A percentile compares a stretch with the other conserved stretches of the same genome.
Evolutionary conservation across 208 protist genomes (phyloP).

Genomic region (Vickermania ingenoplastis): DNA sequence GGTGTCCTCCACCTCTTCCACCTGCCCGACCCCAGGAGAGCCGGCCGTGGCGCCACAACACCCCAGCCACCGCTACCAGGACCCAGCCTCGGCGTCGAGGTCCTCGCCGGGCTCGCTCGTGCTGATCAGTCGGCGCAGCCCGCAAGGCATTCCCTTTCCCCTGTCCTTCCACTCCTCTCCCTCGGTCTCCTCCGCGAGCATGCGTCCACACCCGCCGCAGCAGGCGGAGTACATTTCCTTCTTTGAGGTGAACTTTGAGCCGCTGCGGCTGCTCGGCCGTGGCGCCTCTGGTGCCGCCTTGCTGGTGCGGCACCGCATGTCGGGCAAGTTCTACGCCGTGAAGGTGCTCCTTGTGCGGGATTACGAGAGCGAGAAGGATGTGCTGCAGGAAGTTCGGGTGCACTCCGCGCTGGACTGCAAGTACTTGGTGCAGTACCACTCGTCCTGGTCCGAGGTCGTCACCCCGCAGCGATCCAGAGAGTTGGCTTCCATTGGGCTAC

Average conservation of each 20-base stretch:
- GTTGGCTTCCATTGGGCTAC: constrained; percentile 59
- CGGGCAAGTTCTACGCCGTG: constrained; percentile 72
- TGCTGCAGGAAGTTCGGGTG: constrained; percentile 62
- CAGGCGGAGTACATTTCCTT: constrained; percentile 32
- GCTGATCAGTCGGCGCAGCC: no score
- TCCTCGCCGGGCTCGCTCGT: no score
- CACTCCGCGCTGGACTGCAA: constrained; percentile 51
- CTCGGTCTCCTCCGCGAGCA: not conserved
- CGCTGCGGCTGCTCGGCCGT: constrained; percentile 46
- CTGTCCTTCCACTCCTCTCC: not conserved
- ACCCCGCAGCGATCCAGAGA: constrained; percentile 53
- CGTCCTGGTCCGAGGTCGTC: constrained; percentile 73
- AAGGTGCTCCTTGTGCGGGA: constrained; percentile 70
- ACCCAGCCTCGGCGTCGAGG: no score
- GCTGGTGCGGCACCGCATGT: constrained; percentile 68
- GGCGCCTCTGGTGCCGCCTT: constrained; percentile 67
- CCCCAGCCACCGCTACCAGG: no score
- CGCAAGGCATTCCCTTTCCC: no score
- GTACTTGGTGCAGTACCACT: constrained; percentile 69
- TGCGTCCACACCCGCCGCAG: not conserved
- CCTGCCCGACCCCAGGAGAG: no score
- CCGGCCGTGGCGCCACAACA: no score
- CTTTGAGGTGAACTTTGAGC: constrained; percentile 85
- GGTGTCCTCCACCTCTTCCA: no score
- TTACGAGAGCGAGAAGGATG: constrained; percentile 49